Evolutionary conservation across 768 basidiomycete genomes (phyloP), one percentile per base, ranked within the genome.

Genomic region (Lentinula detonsa): DNA sequence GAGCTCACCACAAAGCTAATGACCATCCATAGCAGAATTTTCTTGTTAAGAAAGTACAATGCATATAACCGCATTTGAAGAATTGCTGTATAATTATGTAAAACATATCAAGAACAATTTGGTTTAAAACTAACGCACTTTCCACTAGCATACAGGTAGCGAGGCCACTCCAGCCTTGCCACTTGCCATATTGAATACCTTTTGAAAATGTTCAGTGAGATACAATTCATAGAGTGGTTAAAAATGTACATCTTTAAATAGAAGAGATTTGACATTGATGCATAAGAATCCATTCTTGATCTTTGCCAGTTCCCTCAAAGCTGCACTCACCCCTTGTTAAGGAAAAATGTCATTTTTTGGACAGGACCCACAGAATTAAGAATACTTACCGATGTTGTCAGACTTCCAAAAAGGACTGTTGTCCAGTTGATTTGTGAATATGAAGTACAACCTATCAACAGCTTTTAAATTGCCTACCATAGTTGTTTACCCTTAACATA

Each of bases 1-100:
- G 76, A 70, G 15, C 77, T 72, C 6, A 68, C 52, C 10, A 82
- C 53, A 63, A 81, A 85, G 11, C 71, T 70, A n/a, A 65, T 53
- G 5, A 72, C 67, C 79, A 84, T 83, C 28, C 81, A 58, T 2
- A 69, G 69, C 4, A 87, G 74, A 15, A 86, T 67, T 58, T 72
- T 78, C 65, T 78, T 82, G 70, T 83, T 75, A 23, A 82, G 67
- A 52, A 77, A 78, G 66, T 85, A 86, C 62, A 87, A 71, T 3
- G 84, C 85, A 69, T 84, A 85, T n/a, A 87, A 68, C 34, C 85
- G 81, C 71, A 84, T 80, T 71, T 85, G 84, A 15, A 86, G 74
- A 62, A 85, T 84, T 43, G 80, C 84, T 85, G 46, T 50, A 18
- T 31, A 0, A 18, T 8, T 13, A 52, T 28, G 15, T 13, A 15